Conservation (phyloP, 2,329 filamentous ascomycete species). For the Tolypocladium pustulatum region DNA sequence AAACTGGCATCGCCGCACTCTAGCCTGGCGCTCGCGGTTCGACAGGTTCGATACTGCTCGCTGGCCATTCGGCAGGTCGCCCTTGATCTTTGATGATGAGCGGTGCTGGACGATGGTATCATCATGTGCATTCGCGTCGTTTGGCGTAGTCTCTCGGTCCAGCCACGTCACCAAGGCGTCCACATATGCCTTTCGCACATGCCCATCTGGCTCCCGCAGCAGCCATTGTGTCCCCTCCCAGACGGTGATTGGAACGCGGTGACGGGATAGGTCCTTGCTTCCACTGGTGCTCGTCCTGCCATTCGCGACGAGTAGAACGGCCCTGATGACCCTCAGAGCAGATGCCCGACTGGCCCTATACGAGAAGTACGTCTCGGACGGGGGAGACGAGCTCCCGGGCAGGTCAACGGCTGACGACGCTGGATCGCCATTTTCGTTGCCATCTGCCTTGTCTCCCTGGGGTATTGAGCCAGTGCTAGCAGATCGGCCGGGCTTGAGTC, state of each 20-base stretch:
- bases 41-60: constrained; percentile 62
- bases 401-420: constrained; percentile 26
- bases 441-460: constrained; percentile 34
- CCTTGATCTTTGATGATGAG: constrained; percentile 28
- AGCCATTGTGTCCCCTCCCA: constrained; percentile 99
- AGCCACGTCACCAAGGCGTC: constrained; percentile 81
- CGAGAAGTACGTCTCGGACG: constrained; percentile 41
- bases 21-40: constrained; percentile 42
- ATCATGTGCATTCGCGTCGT: constrained; percentile 53
- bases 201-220: constrained; percentile 64
- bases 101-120: constrained; percentile 37
- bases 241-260: constrained; percentile 65
- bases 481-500: constrained; percentile 57
- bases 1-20: constrained; percentile 55
- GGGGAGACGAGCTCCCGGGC: constrained; percentile 30
- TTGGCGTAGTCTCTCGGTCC: constrained; percentile 61
- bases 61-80: constrained; percentile 37
- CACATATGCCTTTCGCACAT: constrained; percentile 75
- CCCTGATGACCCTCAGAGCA: constrained; percentile 71
- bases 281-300: constrained; percentile 47
- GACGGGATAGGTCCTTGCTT: constrained; percentile 57
- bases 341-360: constrained; percentile 45
- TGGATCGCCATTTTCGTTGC: constrained; percentile 18
- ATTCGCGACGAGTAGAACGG: constrained; percentile 75
- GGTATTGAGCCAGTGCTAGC: constrained; percentile 32